Conservation (phyloP, 495 filamentous ascomycete genomes). For the Clohesyomyces aquaticus region DNA sequence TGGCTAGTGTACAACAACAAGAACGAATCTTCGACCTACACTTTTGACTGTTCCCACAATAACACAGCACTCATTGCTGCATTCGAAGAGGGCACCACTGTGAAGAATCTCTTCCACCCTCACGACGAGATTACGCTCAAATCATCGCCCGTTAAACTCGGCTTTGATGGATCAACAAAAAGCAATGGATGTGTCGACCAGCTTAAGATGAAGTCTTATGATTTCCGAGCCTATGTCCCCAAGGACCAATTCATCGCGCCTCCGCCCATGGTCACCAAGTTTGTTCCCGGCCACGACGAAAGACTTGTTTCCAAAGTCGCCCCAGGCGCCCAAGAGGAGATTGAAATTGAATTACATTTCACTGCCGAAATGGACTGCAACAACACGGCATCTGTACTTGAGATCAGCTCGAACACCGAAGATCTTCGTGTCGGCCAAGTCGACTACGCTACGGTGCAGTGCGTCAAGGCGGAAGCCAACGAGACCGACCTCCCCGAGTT, state of each 20-base stretch:
- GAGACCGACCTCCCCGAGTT: conserved; percentile 20
- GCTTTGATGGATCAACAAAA: conserved; percentile 51
- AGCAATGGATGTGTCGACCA: conserved; percentile 62
- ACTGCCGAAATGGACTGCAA: conserved; percentile 67
- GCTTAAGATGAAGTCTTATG: conserved; percentile 60
- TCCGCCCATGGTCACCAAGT: conserved; percentile 68
- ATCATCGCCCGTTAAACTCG: conserved; percentile 45
- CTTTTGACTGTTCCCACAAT: conserved; percentile 61
- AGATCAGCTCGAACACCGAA: conserved; percentile 59
- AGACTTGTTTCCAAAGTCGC: conserved; percentile 58
- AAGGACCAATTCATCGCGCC: conserved; percentile 54
- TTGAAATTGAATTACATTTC: conserved; percentile 61
- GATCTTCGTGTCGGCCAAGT: conserved; percentile 49
- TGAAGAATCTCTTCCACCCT: conserved; percentile 70
- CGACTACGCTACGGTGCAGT: conserved; percentile 51
- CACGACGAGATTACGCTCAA: conserved; percentile 60
- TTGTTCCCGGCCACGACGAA: conserved; percentile 66
- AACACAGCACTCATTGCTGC: conserved; percentile 60
- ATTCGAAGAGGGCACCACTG: conserved; percentile 58
- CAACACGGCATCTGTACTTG: conserved; percentile 49
- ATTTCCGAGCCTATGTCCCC: conserved; percentile 68
- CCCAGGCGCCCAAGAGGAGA: conserved; percentile 51
- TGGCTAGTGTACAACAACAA: conserved; percentile 73
- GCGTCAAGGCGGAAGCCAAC: conserved; percentile 42
- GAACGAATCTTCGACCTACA: conserved; percentile 59